Evolutionary conservation across 345 rosid species (phyloP).

Genomic region (Crucihimalaya himalaica): DNA sequence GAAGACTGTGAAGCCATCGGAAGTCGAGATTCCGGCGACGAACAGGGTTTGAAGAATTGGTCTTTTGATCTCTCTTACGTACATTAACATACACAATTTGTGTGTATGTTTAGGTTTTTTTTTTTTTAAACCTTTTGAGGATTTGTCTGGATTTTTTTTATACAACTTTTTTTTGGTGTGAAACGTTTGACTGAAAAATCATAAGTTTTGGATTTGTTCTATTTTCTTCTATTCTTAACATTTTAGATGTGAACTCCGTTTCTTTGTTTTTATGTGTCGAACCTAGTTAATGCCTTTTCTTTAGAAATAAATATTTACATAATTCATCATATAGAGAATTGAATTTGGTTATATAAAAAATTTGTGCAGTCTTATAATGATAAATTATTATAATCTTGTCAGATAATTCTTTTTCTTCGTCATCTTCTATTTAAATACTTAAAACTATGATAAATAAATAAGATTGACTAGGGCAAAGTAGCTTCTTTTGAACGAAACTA

Average conservation of each 20-base stretch:
- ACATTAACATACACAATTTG: constrained; percentile 22
- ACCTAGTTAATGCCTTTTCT: background rate
- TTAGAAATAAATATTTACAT: background rate
- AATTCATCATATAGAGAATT: background rate
- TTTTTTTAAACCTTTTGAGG: background rate
- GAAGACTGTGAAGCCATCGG: constrained; percentile 34
- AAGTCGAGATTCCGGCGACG: constrained; percentile 46
- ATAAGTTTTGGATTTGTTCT: background rate
- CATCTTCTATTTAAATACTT: background rate
- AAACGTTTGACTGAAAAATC: constrained; percentile 1
- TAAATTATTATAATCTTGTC: background rate
- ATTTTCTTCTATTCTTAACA: background rate
- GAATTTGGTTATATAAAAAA: background rate
- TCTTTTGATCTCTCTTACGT: background rate
- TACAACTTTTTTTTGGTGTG: background rate
- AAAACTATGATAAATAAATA: background rate
- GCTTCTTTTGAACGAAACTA: background rate
- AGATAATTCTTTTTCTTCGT: background rate
- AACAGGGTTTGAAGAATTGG: background rate
- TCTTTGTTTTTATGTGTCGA: background rate
- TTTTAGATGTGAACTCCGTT: background rate
- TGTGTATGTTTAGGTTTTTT: constrained; percentile 22
- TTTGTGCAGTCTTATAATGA: background rate
- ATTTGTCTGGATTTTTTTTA: background rate
- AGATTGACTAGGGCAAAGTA: background rate